A percentile compares a stretch with the other conserved stretches of the same genome.
Conservation (phyloP, 2,329 filamentous ascomycete species). For the Torrubiella hemipterigena region DNA sequence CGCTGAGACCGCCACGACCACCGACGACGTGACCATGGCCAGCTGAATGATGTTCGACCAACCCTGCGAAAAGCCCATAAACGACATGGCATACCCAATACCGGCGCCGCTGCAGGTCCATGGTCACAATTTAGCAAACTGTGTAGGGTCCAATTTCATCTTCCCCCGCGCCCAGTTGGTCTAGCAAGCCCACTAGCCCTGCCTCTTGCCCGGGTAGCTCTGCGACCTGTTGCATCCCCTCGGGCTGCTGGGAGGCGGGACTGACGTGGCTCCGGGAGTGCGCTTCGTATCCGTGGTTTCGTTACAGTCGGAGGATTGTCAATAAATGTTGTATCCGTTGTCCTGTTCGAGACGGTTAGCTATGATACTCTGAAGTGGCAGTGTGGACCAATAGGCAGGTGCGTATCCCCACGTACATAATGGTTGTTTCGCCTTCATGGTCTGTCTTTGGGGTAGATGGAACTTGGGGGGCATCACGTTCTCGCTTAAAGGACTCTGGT, state of each 20-base stretch:
- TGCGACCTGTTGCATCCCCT: slow-evolving; percentile 21
- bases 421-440: slow-evolving; percentile 62
- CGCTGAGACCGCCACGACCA: slow-evolving; percentile 8
- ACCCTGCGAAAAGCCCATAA: not conserved
- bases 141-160: slow-evolving; percentile 24
- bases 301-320: slow-evolving; percentile 61
- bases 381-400: not conserved
- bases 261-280: slow-evolving; percentile 27
- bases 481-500: slow-evolving; percentile 66
- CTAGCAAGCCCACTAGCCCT: slow-evolving; percentile 33
- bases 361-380: slow-evolving; percentile 1
- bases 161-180: slow-evolving; percentile 32
- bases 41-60: slow-evolving; percentile 8
- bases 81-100: not conserved
- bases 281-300: slow-evolving; percentile 34
- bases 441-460: slow-evolving; percentile 17
- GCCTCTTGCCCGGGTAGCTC: slow-evolving; percentile 17
- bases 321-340: slow-evolving; percentile 82
- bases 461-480: slow-evolving; percentile 41
- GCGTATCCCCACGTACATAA: slow-evolving; percentile 47
- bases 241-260: slow-evolving; percentile 36
- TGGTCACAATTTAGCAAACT: too few species aligned
- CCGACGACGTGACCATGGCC: slow-evolving; percentile 21
- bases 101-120: not conserved
- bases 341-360: slow-evolving; percentile 38